These are phyloP conservation scores for Fusarium coicis DNA, from an alignment of 2,329 filamentous ascomycete species.

Conservation along the genomic window DNA sequence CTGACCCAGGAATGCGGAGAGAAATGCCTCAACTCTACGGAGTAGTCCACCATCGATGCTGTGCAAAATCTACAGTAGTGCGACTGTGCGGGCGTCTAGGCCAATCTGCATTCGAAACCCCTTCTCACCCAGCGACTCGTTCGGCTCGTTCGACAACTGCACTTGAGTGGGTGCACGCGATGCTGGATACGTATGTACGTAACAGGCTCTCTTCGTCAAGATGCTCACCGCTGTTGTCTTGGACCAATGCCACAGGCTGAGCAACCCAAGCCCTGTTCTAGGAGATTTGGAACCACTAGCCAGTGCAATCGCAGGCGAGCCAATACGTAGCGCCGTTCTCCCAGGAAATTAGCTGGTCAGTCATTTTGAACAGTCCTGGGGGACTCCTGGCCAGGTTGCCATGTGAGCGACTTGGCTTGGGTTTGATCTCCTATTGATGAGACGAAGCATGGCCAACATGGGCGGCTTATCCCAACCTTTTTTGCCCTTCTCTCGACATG, in stretches of 20 bases:
- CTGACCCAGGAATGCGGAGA: slow-evolving; percentile 42
- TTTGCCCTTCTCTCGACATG: not conserved
- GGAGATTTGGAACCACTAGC: slow-evolving; percentile 41
- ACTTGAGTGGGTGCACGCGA: slow-evolving; percentile 31
- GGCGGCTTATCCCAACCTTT: not conserved
- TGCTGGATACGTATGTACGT: slow-evolving; percentile 27
- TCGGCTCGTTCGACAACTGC: slow-evolving; percentile 36
- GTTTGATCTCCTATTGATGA: slow-evolving; percentile 12
- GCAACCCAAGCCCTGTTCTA: slow-evolving; percentile 35
- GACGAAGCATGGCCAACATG: slow-evolving; percentile 31
- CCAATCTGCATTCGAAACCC: slow-evolving; percentile 29
- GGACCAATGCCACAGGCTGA: slow-evolving; percentile 31
- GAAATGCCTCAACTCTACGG: slow-evolving; percentile 49
- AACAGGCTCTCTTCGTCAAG: slow-evolving; percentile 23
- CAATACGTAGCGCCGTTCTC: slow-evolving; percentile 37
- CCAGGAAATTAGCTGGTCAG: slow-evolving; percentile 43
- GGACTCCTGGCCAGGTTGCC: slow-evolving; percentile 35
- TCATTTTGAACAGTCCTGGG: slow-evolving; percentile 23
- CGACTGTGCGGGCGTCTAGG: not conserved
- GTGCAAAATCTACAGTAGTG: slow-evolving; percentile 21
- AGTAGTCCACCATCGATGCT: slow-evolving; percentile 38
- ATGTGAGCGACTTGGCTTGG: slow-evolving; percentile 29
- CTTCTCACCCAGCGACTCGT: slow-evolving; percentile 39
- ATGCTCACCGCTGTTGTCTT: slow-evolving; percentile 42
- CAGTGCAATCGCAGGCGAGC: slow-evolving; percentile 33